A percentile compares a stretch with the other conserved stretches of the same genome.
Conservation (phyloP, 2,329 filamentous ascomycete species). For the Hansfordia pulvinata region DNA sequence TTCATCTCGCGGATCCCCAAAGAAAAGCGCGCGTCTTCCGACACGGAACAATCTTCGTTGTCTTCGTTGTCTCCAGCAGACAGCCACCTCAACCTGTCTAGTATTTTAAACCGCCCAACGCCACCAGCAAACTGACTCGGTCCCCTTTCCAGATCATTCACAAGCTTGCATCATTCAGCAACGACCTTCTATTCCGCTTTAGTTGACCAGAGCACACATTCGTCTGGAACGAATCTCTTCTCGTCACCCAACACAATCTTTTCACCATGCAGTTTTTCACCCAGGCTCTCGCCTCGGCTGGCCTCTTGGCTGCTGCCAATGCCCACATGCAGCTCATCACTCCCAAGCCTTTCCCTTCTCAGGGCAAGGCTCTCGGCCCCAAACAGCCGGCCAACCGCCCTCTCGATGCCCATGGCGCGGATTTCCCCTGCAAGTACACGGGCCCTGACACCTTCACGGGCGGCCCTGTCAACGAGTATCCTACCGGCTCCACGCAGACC, state of each 20-base stretch:
- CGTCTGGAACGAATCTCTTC: conserved; percentile 28
- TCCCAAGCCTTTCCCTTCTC: conserved; percentile 47
- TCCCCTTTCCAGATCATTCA: conserved; percentile 9
- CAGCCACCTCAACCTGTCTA: conserved; percentile 6
- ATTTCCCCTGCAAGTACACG: conserved; percentile 77
- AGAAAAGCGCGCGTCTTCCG: no score
- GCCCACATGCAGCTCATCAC: conserved; percentile 66
- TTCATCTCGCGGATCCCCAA: no score
- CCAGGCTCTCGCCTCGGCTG: conserved; percentile 35
- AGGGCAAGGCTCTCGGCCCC: no score
- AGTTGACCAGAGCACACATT: no score
- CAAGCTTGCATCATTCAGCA: conserved; percentile 9
- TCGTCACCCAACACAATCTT: conserved; percentile 17
- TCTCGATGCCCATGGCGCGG: conserved; percentile 38
- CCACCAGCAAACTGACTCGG: conserved; percentile 6
- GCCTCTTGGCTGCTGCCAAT: conserved; percentile 43
- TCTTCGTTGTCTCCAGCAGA: conserved; percentile 9
- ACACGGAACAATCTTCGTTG: no score
- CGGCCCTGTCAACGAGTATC: conserved; percentile 41
- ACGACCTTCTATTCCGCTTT: conserved; percentile 13
- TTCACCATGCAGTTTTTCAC: conserved; percentile 37
- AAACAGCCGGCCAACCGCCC: no score
- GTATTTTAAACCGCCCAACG: conserved; percentile 3
- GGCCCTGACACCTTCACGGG: conserved; percentile 29
- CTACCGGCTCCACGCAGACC: conserved; percentile 45